Evolutionary conservation across 768 basidiomycete genomes (phyloP).

Genomic region (Gymnopilus junonius): DNA sequence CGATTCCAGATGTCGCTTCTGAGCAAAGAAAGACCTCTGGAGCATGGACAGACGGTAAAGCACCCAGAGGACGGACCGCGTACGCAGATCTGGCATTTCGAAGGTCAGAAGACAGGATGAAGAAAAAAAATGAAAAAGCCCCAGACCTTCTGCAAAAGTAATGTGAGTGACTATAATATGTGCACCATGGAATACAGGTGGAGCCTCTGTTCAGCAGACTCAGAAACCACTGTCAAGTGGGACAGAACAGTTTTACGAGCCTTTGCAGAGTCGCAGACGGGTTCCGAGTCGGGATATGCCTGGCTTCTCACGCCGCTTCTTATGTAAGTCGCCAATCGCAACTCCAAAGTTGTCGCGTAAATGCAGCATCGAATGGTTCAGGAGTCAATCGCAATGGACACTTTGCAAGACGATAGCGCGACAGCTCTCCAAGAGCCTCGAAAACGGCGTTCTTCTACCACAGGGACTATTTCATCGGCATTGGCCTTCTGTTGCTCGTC

Average conservation of each 20-base stretch:
- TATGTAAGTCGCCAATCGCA: not conserved
- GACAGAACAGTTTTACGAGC: not conserved
- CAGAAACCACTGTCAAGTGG: not conserved
- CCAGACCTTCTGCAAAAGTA: slow-evolving; percentile 12
- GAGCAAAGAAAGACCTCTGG: slow-evolving; percentile 60
- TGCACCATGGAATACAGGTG: slow-evolving; percentile 15
- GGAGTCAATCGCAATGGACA: slow-evolving; percentile 14
- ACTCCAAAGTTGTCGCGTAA: not conserved
- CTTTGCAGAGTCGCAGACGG: too few relatives aligned
- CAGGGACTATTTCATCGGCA: slow-evolving; percentile 56
- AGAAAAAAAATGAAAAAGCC: not conserved
- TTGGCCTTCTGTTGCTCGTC: slow-evolving; percentile 71
- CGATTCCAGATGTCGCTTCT: slow-evolving; percentile 56
- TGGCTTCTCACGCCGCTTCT: slow-evolving; percentile 7
- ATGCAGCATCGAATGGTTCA: not conserved
- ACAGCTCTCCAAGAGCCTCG: not conserved
- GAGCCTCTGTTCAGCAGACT: not conserved
- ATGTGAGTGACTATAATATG: slow-evolving; percentile 5
- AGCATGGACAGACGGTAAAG: slow-evolving; percentile 73
- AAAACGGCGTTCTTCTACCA: slow-evolving; percentile 20
- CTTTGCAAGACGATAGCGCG: not conserved
- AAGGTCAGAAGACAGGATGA: not conserved
- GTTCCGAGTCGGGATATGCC: not conserved
- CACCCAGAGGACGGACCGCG: slow-evolving; percentile 4
- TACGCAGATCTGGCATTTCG: slow-evolving; percentile 1